Conservation (phyloP, 768 basidiomycete species). For the Lactarius sanguifluus region DNA sequence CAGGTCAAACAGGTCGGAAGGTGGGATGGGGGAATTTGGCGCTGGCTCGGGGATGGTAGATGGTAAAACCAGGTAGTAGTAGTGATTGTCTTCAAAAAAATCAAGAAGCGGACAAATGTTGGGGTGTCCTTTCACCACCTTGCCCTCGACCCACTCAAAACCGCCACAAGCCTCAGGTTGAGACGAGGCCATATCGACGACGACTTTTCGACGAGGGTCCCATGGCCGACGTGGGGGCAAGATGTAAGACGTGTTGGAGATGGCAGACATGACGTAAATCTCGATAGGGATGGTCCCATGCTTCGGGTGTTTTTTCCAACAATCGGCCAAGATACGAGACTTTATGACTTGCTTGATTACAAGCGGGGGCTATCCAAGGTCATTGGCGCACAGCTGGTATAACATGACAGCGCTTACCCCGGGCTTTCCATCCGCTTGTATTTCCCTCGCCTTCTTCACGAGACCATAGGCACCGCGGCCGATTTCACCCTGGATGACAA, state of each 20-base stretch:
- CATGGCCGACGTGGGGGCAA: conserved; percentile 80
- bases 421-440: conserved; percentile 66
- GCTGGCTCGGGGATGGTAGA: conserved; percentile 61
- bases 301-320: conserved; percentile 97
- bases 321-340: conserved; percentile 96
- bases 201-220: conserved; percentile 63
- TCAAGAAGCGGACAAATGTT: conserved; percentile 94
- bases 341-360: conserved; percentile 99
- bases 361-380: conserved; percentile 64
- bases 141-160: conserved; percentile 66
- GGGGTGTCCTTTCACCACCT: conserved; percentile 82
- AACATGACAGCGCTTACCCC: conserved; percentile 59
- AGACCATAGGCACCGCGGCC: conserved; percentile 95
- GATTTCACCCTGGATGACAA: conserved; percentile 82
- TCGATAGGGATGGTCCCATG: conserved; percentile 98
- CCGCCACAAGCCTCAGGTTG: conserved; percentile 31
- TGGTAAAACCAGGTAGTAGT: conserved; percentile 92
- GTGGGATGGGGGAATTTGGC: conserved; percentile 53
- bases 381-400: conserved; percentile 23
- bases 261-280: conserved; percentile 90
- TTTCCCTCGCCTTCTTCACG: conserved; percentile 86
- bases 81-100: conserved; percentile 96
- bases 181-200: conserved; percentile 18
- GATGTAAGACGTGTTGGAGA: conserved; percentile 77
- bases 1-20: conserved; percentile 90